Evolutionary conservation across 257 asterid species (phyloP).

Genomic region (Solanum medicagineum): DNA sequence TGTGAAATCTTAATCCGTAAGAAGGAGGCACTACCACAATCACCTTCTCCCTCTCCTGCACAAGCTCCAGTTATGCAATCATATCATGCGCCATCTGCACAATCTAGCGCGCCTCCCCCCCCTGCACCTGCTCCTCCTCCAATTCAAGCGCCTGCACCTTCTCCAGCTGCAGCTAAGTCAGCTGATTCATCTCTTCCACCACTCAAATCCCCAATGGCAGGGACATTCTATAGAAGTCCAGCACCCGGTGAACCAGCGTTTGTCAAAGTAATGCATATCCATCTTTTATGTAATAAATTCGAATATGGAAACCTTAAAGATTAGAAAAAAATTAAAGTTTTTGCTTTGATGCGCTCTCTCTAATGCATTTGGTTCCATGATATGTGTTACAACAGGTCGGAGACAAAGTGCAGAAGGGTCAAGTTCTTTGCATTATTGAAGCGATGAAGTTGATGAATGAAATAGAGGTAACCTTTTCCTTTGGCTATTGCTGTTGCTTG

Average conservation of each 20-base stretch:
- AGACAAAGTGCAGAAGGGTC: constrained; percentile 85
- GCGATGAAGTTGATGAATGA: constrained; percentile 98
- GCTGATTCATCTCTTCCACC: constrained; percentile 62
- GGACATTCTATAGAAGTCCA: constrained; percentile 74
- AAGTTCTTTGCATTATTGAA: constrained; percentile 78
- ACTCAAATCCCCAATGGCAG: constrained; percentile 83
- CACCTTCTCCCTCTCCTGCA: constrained; percentile 42
- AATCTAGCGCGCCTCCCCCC: constrained; percentile 16
- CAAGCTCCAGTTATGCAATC: constrained; percentile 14
- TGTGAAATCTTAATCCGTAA: constrained; percentile 73
- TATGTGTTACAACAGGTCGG: constrained; percentile 44
- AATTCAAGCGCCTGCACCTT: constrained; percentile 24
- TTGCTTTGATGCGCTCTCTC: neutral
- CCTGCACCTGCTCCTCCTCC: constrained; percentile 32
- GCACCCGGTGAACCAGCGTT: constrained; percentile 80
- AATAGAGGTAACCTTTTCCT: constrained; percentile 54
- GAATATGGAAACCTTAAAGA: neutral
- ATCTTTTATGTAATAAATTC: neutral
- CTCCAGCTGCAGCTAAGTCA: constrained; percentile 36
- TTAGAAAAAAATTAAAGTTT: neutral
- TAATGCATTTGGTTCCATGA: neutral
- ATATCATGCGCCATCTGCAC: constrained; percentile 34
- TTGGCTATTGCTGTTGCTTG: neutral
- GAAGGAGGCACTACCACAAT: constrained; percentile 73
- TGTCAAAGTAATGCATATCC: constrained; percentile 45